These are phyloP conservation scores for Mycena leptocephala DNA, from an alignment of 768 basidiomycete species.

Conservation along the genomic window DNA sequence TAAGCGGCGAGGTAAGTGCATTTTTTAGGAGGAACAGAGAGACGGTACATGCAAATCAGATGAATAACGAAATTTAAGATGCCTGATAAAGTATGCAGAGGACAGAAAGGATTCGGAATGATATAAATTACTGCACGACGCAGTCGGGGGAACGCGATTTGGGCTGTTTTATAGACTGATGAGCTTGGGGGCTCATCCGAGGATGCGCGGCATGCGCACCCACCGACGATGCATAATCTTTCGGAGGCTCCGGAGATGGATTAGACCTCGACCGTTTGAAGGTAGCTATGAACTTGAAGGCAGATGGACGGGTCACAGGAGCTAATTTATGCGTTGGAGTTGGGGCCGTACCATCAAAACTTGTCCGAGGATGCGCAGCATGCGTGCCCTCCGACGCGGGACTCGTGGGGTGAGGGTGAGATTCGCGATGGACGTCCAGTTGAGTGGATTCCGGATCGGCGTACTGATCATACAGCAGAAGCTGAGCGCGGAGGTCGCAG, in stretches of 20 bases:
- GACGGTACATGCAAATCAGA: slow-evolving; percentile 20
- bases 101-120: slow-evolving; percentile 21
- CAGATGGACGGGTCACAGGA: slow-evolving; percentile 65
- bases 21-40: neutral
- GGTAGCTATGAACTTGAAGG: slow-evolving; percentile 75
- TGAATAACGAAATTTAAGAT: slow-evolving; percentile 30
- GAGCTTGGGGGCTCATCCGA: too few relatives aligned
- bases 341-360: slow-evolving; percentile 58
- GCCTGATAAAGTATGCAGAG: slow-evolving; percentile 26
- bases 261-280: slow-evolving; percentile 80
- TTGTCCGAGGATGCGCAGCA: slow-evolving; percentile 64
- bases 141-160: slow-evolving; percentile 62
- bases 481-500: slow-evolving; percentile 87
- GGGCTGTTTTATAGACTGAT: slow-evolving; percentile 51
- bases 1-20: too few relatives aligned
- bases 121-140: slow-evolving; percentile 60
- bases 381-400: slow-evolving; percentile 74
- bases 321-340: slow-evolving; percentile 45
- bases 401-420: slow-evolving; percentile 57
- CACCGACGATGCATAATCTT: slow-evolving; percentile 44
- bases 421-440: slow-evolving; percentile 60
- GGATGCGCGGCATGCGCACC: too few relatives aligned
- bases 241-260: slow-evolving; percentile 64
- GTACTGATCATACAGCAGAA: slow-evolving; percentile 85
- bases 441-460: slow-evolving; percentile 76